These are phyloP conservation scores for Fusarium acutatum DNA, from an alignment of 2,329 filamentous ascomycete genomes.

Conservation along the genomic window DNA sequence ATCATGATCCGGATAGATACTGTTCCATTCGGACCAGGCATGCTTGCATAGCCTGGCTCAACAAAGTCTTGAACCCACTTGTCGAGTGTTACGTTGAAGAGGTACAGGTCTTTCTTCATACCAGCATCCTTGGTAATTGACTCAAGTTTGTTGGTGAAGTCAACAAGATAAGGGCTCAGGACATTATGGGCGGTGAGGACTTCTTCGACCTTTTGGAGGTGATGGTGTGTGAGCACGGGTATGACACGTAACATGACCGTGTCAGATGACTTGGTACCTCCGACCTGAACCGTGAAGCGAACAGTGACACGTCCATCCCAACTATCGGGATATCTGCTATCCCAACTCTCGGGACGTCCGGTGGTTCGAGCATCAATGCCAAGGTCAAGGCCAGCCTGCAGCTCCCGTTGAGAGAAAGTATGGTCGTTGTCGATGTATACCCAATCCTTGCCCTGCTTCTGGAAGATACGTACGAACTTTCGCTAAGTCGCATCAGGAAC, in stretches of 20 bases:
- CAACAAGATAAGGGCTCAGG: background rate
- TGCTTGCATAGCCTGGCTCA: constrained; percentile 50
- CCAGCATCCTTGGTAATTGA: background rate
- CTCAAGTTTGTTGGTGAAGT: background rate
- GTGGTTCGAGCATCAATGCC: constrained; percentile 47
- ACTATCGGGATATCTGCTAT: accelerated
- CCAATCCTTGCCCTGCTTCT: constrained; percentile 36
- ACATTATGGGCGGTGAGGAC: constrained; percentile 13
- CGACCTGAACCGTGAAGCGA: constrained; percentile 41
- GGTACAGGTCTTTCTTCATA: background rate
- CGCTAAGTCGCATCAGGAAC: background rate
- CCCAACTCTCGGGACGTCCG: background rate
- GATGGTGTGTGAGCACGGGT: constrained; percentile 48
- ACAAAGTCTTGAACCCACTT: constrained; percentile 52
- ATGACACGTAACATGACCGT: constrained; percentile 45
- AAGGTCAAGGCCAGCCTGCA: constrained; percentile 43
- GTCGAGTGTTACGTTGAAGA: constrained; percentile 33
- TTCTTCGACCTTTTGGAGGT: constrained; percentile 42
- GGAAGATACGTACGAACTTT: constrained; percentile 40
- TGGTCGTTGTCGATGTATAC: constrained; percentile 31
- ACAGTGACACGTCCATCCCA: constrained; percentile 41
- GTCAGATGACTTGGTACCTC: constrained; percentile 19
- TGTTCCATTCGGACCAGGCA: constrained; percentile 47
- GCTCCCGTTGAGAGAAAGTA: constrained; percentile 39
- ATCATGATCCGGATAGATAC: constrained; percentile 45